Base-by-base conservation (phyloP, 1,139 yeast species). In the Nakaseomyces sp. region DNA sequence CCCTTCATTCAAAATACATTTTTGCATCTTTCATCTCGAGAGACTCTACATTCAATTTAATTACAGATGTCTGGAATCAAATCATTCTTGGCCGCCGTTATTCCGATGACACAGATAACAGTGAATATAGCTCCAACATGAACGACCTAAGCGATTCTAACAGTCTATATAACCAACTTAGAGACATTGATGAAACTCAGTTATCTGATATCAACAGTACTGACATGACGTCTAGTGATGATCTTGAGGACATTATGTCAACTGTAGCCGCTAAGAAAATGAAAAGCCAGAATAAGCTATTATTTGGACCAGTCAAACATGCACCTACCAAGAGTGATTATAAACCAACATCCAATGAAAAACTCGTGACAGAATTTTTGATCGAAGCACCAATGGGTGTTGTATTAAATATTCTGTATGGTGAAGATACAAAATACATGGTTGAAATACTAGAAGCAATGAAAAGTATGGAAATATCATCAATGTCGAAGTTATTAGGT, bases 351-450 rank as follows among this genome's bases (percentile, higher is more conserved):
- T 59, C 75, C 1, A 74, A 71, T 22, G 95, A 88, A 50, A 78
- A 78, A 20, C 70, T 78, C 40, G 73, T 89, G 36, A 63, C 71
- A 5, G 85, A 83, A 37, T 83, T 78, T 19, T 67, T 68, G 0
- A 64, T 88, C 35, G 66, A 71, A 40, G 95, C 93, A 0, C 96
- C 97, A 0, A 53, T 89, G 12, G 96, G 96, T 1, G 81, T 74
- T 8, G 79, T 88, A 0, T 85, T 71, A 50, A 68, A 69, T 36
- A 53, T 86, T 22, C 51, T 91, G 40, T 89, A 81, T 65, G 97
- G 97, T 8, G 70, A 76, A 17, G 86, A 88, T 56, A 69, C 76
- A 1, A 59, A 74, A 0, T 76, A 78, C 58, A 67, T 73, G 49
- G 68, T 73, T 42, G 67, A 68, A 2, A 58, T 67, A 41, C 61